Percentiles rank a stretch among this genome's conserved stretches.
phyloP scores from a whole-genome alignment of 495 filamentous ascomycete genomes.

The Cetradonia linearis region DNA sequence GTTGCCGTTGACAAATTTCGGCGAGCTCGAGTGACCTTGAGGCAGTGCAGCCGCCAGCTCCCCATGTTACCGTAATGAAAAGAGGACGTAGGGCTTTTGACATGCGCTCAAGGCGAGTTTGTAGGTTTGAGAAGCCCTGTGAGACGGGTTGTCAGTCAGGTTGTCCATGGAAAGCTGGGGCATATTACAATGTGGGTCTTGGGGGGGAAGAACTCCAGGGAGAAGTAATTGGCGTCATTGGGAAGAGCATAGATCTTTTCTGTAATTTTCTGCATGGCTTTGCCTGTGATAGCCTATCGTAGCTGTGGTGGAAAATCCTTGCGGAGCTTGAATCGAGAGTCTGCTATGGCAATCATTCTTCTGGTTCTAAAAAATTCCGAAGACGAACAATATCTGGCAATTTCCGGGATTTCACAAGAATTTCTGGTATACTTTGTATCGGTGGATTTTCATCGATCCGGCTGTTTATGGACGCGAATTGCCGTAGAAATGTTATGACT shows the following conservation, averaged over 20 bases:
- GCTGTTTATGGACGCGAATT: not conserved
- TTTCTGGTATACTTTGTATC: not conserved
- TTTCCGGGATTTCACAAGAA: not conserved
- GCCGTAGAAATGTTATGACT: not conserved
- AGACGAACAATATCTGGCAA: too few species aligned
- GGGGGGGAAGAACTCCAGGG: slow-evolving; percentile 97
- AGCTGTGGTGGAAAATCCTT: not conserved
- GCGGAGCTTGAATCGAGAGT: not conserved
- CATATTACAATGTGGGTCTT: slow-evolving; percentile 72
- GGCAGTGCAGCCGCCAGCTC: slow-evolving; percentile 85
- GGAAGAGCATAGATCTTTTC: slow-evolving; percentile 92
- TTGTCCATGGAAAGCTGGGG: slow-evolving; percentile 3
- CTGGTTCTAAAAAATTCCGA: not conserved
- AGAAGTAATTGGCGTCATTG: slow-evolving; percentile 75
- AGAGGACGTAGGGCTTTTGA: slow-evolving; percentile 76
- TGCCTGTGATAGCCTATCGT: not conserved
- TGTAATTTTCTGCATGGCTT: slow-evolving; percentile 78
- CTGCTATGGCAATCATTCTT: not conserved
- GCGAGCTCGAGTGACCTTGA: slow-evolving; percentile 86
- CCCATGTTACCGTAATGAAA: slow-evolving; percentile 97
- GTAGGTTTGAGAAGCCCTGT: slow-evolving; percentile 81
- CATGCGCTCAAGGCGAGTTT: slow-evolving; percentile 91
- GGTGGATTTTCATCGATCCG: not conserved
- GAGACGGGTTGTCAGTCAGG: slow-evolving; percentile 23
- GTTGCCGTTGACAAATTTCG: slow-evolving; percentile 85